Base-by-base conservation (phyloP, 805 yeast genomes). In the Pichia manshurica region DNA sequence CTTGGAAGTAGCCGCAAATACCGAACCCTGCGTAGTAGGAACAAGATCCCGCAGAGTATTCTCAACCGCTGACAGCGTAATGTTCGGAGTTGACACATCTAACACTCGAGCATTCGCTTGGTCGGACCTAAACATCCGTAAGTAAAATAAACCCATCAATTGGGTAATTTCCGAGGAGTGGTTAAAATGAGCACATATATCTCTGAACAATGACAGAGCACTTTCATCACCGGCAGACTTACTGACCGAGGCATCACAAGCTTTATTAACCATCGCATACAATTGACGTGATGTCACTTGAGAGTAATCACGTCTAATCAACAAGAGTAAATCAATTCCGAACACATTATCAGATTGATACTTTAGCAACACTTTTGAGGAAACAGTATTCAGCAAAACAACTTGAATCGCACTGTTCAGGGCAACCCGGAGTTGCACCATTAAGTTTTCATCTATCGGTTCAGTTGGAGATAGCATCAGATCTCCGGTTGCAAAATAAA, bases 351-450 rank as follows among this genome's bases (percentile, higher is more conserved):
- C 45, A 20, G 33, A 5, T 33, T 42, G 31, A 34, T 42, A 42
- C 17, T 34, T 42, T 13, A 25, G n/a, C 20, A 40, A 23, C 20
- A 40, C 31, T 23, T 25, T n/a, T 23, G 33, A 5, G 20, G 34
- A 25, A 20, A 40, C 43, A 44, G 34, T 39, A 25, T 39, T 39
- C 43, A 39, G 23, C 25, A 38, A 38, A 9, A 59, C 42, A 3
- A 58, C 42, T 19, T 38, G 42, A 21, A 38, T 25, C 12, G 42
- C 29, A 20, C 28, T 38, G 20, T 34, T 17, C 20, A 34, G 20
- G 20, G 37, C 37, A 34, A 16, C 20, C 37, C 20, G 17, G 20
- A 34, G 37, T 15, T 34, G 37, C 29, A 25, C 29, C 29, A 25
- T 25, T 25, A 25, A 25, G 29, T 25, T 25, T 25, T 25, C 29